Base-by-base conservation (phyloP, 257 asterid genomes). In the Agastache rugosa region DNA sequence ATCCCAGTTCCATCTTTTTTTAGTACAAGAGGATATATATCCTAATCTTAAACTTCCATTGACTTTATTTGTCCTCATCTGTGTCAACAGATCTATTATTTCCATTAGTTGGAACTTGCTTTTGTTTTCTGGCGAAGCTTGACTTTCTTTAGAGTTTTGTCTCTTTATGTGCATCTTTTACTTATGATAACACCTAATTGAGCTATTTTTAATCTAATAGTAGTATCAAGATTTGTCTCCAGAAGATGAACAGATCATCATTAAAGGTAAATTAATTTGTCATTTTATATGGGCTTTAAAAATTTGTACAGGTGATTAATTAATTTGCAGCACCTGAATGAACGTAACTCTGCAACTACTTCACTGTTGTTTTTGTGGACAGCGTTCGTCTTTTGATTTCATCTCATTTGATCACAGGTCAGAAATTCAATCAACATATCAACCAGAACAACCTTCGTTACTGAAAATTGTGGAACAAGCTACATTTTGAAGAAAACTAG, bases 251-350 rank as follows among this genome's bases (percentile, higher is more conserved):
- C 22, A 4, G 8, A 67, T 53, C 12, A 48, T 59, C 72, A 56
- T 50, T 74, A 23, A 23, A 79, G 83, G 83, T 79, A 79, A 48
- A 9, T 20, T 42, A 48, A 9, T 20, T 42, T 29, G 35, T 53
- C 27, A 53, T 19, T 19, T 53, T 8, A 17, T 31, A 1, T 41
- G 15, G 23, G 54, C 44, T 59, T 51, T 6, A 15, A 25, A 59
- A 67, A n/a, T 51, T 23, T 29, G 20, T 68, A 47, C 23, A 3
- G 15, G 16, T 56, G 51, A 67, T 74, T 25, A 63, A n/a, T n/a
- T 39, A 63, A n/a, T n/a, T 39, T 27, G 39, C 31, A 14, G 75
- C 70, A 47, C 51, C 56, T 64, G 15, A 8, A 61, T 61, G 23
- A 16, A 16, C n/a, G n/a, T n/a, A n/a, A n/a, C 55, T 48, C 11